Evolutionary conservation across 352 stramenopile species (phyloP), one percentile per base, ranked within the genome.

Genomic region (Hyaloperonospora brassicae): DNA sequence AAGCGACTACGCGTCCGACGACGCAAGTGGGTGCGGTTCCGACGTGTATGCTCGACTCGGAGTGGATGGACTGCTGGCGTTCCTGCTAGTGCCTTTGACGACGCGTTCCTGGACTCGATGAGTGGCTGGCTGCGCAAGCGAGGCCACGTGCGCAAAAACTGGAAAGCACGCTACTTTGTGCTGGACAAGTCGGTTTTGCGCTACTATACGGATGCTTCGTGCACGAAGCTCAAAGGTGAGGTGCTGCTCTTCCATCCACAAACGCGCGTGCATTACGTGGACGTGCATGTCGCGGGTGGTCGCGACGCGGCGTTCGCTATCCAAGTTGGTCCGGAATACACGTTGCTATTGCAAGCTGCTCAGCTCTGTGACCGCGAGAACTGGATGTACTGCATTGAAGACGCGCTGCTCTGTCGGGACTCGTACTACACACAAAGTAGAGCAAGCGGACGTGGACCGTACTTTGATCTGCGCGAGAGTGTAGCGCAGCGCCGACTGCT

Each of bases 341-440:
- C 69, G 13, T 57, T 89, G 14, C 24, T 87, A 40, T 54, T 89
- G 5, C 73, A 89, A 57, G 76, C 79, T 2, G 61, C 68, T 4
- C 68, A 70, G 39, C 48, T 87, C 10, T 66, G 66, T 11, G 79
- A 87, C 17, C 75, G 79, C 3, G 79, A 89, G 55, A 83, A 84
- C 41, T 89, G 79, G 79, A 83, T 89, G 52, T 89, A 86, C 57
- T 84, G 75, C 47, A 81, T 89, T 21, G 79, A 89, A 64, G 79
- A 89, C 27, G 76, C 76, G 1, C 42, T 89, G 14, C 55, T 89
- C 1, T 89, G 79, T 54, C 75, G 79, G 9, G 75, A 89, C 12
- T 89, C 79, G 45, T 89, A 87, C 57, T 56, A 73, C 9, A 64
- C 79, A 6, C 57, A 75, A 34, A 45, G 54, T 25, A 44, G 39